Evolutionary conservation across 345 rosid genomes (phyloP).

Genomic region (Fremontodendron californicum): DNA sequence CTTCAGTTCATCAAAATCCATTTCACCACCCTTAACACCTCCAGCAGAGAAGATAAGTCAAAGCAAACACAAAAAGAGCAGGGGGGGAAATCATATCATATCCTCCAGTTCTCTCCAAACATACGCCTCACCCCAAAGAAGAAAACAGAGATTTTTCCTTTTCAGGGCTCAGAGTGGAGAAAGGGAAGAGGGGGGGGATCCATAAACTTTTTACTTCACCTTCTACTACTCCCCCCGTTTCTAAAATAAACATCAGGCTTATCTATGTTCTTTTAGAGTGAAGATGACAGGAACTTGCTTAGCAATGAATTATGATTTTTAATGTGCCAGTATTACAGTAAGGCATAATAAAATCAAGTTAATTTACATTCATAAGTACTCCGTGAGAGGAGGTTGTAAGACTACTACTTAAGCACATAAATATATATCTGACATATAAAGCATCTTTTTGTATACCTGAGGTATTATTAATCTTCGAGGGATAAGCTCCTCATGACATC

Average conservation of each 20-base stretch:
- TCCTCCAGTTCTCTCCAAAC: background rate
- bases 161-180: background rate
- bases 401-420: constrained; percentile 2
- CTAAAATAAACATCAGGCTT: background rate
- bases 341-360: background rate
- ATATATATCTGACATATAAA: constrained; percentile 1
- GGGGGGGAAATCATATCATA: background rate
- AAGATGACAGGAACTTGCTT: background rate
- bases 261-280: background rate
- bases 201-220: background rate
- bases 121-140: background rate
- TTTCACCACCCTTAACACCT: background rate
- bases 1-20: background rate
- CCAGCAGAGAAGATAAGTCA: background rate
- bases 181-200: background rate
- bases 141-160: background rate
- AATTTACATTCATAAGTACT: background rate
- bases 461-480: constrained; percentile 66
- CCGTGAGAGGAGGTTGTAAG: background rate
- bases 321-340: background rate
- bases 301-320: background rate
- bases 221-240: background rate
- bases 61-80: background rate
- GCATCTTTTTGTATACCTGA: constrained; percentile 38
- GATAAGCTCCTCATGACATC: constrained; percentile 73